Conservation (phyloP, 768 basidiomycete species). For the Xerocomellus amylosporus region DNA sequence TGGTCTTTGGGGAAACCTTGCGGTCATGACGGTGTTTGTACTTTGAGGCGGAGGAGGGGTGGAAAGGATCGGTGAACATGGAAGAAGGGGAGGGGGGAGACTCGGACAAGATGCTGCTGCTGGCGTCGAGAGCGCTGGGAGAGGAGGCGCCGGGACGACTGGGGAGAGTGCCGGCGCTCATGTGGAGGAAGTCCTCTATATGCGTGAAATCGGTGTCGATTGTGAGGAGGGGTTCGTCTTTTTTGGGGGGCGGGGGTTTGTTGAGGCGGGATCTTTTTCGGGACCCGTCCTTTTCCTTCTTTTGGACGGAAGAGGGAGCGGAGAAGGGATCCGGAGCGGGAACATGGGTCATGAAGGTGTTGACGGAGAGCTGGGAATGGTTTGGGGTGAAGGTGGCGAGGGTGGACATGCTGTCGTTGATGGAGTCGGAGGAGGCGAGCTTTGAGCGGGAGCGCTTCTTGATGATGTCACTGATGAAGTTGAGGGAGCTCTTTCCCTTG, state of each 20-base stretch:
- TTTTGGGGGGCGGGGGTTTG: slow-evolving; percentile 18
- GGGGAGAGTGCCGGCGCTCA: slow-evolving; percentile 7
- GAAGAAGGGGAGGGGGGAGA: slow-evolving; percentile 39
- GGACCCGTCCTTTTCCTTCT: slow-evolving; percentile 28
- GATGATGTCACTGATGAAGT: slow-evolving; percentile 38
- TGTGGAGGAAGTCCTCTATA: slow-evolving; percentile 82
- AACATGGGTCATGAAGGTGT: slow-evolving; percentile 21
- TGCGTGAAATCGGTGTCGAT: slow-evolving; percentile 40
- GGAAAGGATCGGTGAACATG: slow-evolving; percentile 40
- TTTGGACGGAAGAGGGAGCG: slow-evolving; percentile 12
- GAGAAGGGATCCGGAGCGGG: too few relatives aligned
- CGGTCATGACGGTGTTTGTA: slow-evolving; percentile 30
- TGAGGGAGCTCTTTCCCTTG: slow-evolving; percentile 49
- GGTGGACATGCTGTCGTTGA: slow-evolving; percentile 26
- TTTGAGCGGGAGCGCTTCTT: slow-evolving; percentile 40
- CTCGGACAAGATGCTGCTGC: slow-evolving; percentile 39
- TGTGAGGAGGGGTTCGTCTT: slow-evolving; percentile 29
- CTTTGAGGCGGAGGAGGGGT: slow-evolving; percentile 19
- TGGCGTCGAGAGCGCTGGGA: slow-evolving; percentile 21
- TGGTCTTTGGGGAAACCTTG: slow-evolving; percentile 55
- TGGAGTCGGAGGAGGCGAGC: slow-evolving; percentile 36
- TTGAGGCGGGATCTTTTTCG: slow-evolving; percentile 23
- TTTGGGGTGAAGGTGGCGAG: slow-evolving; percentile 41
- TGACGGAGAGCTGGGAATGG: slow-evolving; percentile 27
- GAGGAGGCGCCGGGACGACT: slow-evolving; percentile 21